Evolutionary conservation across 1,139 yeast species (phyloP), one percentile per base, ranked within the genome.

Genomic region (Blastobotrys apis): DNA sequence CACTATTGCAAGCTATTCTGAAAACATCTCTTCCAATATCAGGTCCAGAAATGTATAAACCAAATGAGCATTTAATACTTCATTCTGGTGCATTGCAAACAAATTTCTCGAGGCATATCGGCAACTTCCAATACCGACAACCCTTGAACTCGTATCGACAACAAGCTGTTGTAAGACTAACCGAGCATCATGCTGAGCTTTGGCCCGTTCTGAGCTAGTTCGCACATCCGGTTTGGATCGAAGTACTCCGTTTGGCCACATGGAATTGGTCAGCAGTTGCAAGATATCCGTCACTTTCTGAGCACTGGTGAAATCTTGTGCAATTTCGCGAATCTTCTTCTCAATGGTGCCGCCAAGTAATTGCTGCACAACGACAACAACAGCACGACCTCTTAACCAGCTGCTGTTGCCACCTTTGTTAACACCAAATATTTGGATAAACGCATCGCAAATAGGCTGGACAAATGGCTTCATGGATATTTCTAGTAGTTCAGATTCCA

Each of bases 301-400:
- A 43, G 78, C 81, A 5, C 75, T 69, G 34, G 73, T 73, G 47
- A 61, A 61, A 48, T 59, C 68, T 2, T 51, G 47, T 62, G 72
- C 72, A 53, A 66, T 65, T n/a, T 72, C 74, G 33, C 79, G 67
- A 6, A 82, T 74, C 50, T 81, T 81, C 57, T 78, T 80, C 58
- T 90, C 97, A 46, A 88, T 81, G 0, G 97, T 84, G 2, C 94
- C 86, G 0, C 97, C 97, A 43, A 90, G 73, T 1, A 90, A 63
- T 62, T 87, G 96, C 61, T 88, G 97, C 35, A 88, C 68, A 3
- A 90, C 78, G 2, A 87, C 80, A 33, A 88, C 74, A 3, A 87
- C 71, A 0, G 97, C 96, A 40, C 90, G 71, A 0, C 96, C 97
- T 44, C 95, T 68, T 1, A 88, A 65, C 95, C 96, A 87, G 19